phyloP scores from a whole-genome alignment of 345 rosid species.

The Gynandropsis gynandra region DNA sequence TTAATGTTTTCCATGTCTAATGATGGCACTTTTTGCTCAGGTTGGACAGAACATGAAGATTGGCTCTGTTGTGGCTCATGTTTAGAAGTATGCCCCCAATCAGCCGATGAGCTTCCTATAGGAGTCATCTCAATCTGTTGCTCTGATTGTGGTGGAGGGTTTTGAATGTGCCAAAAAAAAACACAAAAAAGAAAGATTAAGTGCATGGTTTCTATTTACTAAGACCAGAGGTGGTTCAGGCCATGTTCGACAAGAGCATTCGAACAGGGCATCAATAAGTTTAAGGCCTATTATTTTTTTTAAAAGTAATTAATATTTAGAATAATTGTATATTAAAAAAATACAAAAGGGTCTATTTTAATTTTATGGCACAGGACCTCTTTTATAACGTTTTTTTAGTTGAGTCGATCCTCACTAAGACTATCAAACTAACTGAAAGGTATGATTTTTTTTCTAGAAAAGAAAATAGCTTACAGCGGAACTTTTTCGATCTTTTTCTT shows the following conservation, averaged over 20 bases:
- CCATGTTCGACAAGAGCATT: too few relatives aligned
- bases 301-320: too few relatives aligned
- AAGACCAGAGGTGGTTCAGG: too few relatives aligned
- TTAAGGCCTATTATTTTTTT: too few relatives aligned
- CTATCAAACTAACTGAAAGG: not conserved
- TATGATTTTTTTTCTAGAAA: slow-evolving; percentile 9
- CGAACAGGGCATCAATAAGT: too few relatives aligned
- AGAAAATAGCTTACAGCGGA: slow-evolving; percentile 37
- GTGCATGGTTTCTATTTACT: not conserved
- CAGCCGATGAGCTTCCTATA: slow-evolving; percentile 29
- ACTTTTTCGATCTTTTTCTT: slow-evolving; percentile 39
- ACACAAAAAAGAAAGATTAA: slow-evolving; percentile 7
- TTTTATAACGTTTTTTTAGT: too few relatives aligned
- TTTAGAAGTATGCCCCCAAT: slow-evolving; percentile 43
- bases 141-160: slow-evolving; percentile 24
- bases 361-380: too few relatives aligned
- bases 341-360: too few relatives aligned
- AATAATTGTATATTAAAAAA: too few relatives aligned
- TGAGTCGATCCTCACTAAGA: too few relatives aligned
- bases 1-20: slow-evolving; percentile 30
- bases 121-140: slow-evolving; percentile 28
- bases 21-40: slow-evolving; percentile 36
- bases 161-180: slow-evolving; percentile 25
- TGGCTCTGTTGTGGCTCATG: slow-evolving; percentile 31
- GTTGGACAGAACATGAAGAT: slow-evolving; percentile 26